These are phyloP conservation scores for Myriosclerotinia curreyana DNA, from an alignment of 2,329 filamentous ascomycete species.

Conservation along the genomic window DNA sequence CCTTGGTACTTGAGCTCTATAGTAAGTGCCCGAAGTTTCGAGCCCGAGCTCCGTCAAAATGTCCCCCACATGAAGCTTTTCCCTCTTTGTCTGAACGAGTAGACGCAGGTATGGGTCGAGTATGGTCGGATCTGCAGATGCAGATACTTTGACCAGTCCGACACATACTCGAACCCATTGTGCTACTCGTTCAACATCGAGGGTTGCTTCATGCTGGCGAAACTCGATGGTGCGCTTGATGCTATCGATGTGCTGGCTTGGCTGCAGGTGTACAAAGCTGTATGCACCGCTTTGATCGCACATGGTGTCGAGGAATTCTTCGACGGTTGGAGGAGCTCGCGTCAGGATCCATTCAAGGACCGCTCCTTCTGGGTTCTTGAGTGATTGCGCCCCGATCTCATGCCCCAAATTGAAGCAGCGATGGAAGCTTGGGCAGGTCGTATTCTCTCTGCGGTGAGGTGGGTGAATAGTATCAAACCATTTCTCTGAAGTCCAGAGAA, in stretches of 20 bases:
- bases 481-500: constrained; percentile 36
- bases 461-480: constrained; percentile 36
- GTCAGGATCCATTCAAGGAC: constrained; percentile 1
- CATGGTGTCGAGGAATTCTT: background rate
- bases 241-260: background rate
- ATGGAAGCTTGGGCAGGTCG: constrained; percentile 9
- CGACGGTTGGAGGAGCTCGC: background rate
- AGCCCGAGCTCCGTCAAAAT: constrained; percentile 7
- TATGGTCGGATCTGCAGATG: background rate
- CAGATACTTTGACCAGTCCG: constrained; percentile 21
- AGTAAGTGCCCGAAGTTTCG: background rate
- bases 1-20: background rate
- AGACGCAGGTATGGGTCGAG: background rate
- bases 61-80: background rate
- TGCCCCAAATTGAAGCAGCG: background rate
- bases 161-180: constrained; percentile 28
- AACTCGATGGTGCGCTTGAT: constrained; percentile 33
- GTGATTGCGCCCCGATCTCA: background rate
- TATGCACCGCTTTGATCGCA: constrained; percentile 3
- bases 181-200: constrained; percentile 24
- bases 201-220: constrained; percentile 30
- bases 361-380: background rate
- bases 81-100: background rate
- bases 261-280: constrained; percentile 3
- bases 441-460: background rate